A percentile compares a stretch with the other conserved stretches of the same genome.
phyloP scores from a whole-genome alignment of 331 rosid genomes.

The Arachis monticola region DNA sequence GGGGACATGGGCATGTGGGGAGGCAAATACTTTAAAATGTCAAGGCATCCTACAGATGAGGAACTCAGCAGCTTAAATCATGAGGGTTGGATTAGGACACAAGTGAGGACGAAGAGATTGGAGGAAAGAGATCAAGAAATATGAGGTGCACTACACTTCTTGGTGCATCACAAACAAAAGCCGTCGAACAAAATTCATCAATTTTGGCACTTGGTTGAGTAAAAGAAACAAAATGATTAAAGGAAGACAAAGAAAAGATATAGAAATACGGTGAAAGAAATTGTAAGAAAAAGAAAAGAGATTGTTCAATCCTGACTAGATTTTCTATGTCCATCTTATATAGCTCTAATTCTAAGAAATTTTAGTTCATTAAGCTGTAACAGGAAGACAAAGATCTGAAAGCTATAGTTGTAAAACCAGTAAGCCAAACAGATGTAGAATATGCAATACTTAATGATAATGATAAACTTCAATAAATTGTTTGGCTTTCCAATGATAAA shows the following conservation, averaged over 20 bases:
- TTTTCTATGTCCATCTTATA: background rate
- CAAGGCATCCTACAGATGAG: too few species aligned
- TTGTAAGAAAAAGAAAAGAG: background rate
- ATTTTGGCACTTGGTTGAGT: background rate
- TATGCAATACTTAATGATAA: background rate
- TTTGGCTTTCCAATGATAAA: background rate
- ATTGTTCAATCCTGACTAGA: background rate
- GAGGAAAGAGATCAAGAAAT: too few species aligned
- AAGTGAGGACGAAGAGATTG: background rate
- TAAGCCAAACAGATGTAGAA: background rate
- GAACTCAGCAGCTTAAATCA: too few species aligned
- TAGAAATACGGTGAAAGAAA: background rate
- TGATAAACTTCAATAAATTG: slow-evolving; percentile 7
- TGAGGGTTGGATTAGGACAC: too few species aligned
- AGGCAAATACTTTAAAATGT: too few species aligned
- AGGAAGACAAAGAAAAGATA: background rate
- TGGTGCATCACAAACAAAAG: too few species aligned
- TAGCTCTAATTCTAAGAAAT: background rate
- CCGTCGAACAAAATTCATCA: too few species aligned
- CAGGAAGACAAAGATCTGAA: slow-evolving; percentile 9
- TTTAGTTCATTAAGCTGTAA: background rate
- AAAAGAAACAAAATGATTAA: background rate
- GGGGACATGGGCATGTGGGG: too few species aligned
- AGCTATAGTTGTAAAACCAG: background rate
- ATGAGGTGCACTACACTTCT: too few species aligned